Percentiles rank a stretch among this genome's conserved stretches.
Evolutionary conservation across 2,329 filamentous ascomycete genomes (phyloP).

Genomic region (Dactylellina leptospora): DNA sequence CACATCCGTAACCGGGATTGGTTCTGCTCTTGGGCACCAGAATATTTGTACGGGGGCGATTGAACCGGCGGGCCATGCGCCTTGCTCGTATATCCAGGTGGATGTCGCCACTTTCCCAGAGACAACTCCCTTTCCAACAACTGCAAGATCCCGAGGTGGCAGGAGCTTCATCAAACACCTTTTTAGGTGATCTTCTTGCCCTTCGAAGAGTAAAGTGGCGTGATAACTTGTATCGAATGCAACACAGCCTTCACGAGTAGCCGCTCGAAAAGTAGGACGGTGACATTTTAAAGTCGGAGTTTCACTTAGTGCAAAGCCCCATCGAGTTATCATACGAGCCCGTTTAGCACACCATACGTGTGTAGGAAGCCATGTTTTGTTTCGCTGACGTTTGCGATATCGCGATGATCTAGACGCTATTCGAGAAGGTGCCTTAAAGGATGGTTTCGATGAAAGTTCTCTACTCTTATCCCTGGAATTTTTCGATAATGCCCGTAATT

Average conservation of each 20-base stretch:
- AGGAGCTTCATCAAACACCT: constrained; percentile 74
- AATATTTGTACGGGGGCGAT: constrained; percentile 78
- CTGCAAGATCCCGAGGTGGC: constrained; percentile 68
- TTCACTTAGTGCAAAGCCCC: constrained; percentile 86
- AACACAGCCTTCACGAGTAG: constrained; percentile 77
- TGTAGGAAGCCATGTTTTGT: constrained; percentile 94
- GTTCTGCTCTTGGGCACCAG: constrained; percentile 69
- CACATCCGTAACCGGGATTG: constrained; percentile 57
- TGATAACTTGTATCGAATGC: constrained; percentile 96
- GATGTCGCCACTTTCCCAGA: constrained; percentile 49
- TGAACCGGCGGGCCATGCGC: constrained; percentile 65
- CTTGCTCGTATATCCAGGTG: constrained; percentile 62
- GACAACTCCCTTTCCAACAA: constrained; percentile 70
- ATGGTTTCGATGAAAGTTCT: background rate
- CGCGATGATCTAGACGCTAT: constrained; percentile 65
- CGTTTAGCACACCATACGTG: constrained; percentile 94
- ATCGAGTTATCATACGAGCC: constrained; percentile 83
- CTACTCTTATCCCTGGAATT: background rate
- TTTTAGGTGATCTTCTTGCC: constrained; percentile 70
- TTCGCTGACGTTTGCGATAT: constrained; percentile 83
- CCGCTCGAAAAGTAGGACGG: constrained; percentile 82
- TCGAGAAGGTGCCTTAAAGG: constrained; percentile 67
- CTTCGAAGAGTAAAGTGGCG: constrained; percentile 82
- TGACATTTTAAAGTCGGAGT: constrained; percentile 91
- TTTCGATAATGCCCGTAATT: constrained; percentile 55